phyloP scores from a whole-genome alignment of 495 filamentous ascomycete species.

The Cryomyces minteri region DNA sequence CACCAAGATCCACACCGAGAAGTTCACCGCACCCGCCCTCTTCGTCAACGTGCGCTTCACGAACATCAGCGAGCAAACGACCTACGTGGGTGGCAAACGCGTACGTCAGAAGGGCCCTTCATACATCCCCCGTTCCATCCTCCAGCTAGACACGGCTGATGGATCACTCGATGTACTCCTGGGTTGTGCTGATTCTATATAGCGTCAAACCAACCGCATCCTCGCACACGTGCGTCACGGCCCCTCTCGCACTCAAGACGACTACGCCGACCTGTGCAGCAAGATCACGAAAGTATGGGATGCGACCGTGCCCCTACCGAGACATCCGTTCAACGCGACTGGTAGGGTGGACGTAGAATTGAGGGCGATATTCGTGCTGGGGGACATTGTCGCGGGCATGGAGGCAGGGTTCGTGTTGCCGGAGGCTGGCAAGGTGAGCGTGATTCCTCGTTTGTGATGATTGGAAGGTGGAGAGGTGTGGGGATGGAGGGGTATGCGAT shows the following conservation, averaged over 20 bases:
- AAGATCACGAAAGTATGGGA: conserved; percentile 6
- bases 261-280: conserved; percentile 5
- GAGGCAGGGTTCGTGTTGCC: conserved; percentile 6
- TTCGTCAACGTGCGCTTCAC: conserved; percentile 17
- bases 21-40: conserved; percentile 8
- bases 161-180: conserved; percentile 5
- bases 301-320: conserved; percentile 7
- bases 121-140: not conserved
- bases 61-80: not conserved
- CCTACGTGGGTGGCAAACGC: not conserved
- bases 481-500: conserved; percentile 10
- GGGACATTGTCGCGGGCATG: conserved; percentile 7
- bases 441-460: conserved; percentile 2
- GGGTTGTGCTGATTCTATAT: conserved; percentile 12
- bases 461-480: conserved; percentile 11
- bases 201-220: conserved; percentile 11
- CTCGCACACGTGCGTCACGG: conserved; percentile 10
- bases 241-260: conserved; percentile 6
- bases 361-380: conserved; percentile 8
- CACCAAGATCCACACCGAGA: conserved; percentile 13
- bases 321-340: conserved; percentile 7
- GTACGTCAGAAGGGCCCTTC: not conserved
- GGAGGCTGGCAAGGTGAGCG: conserved; percentile 9
- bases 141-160: not conserved
- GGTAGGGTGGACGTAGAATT: conserved; percentile 7